phyloP scores from a whole-genome alignment of 2,329 filamentous ascomycete species.

The Raffaelea albimanens region DNA sequence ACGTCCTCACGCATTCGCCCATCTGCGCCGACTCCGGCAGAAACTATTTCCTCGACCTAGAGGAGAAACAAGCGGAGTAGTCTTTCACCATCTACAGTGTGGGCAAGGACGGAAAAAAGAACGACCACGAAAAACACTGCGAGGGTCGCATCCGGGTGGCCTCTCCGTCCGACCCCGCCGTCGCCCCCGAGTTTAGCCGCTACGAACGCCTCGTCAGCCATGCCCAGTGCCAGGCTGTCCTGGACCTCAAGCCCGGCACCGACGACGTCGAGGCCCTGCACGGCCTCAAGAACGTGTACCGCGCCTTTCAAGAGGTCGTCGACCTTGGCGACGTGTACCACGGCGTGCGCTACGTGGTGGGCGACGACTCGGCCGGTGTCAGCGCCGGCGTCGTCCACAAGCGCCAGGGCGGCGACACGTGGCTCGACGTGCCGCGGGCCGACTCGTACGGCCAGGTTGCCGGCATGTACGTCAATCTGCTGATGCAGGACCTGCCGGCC shows the following conservation, averaged over 20 bases:
- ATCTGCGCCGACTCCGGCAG: constrained; percentile 20
- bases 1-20: constrained; percentile 21
- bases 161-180: constrained; percentile 10
- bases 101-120: no score
- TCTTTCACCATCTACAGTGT: not conserved
- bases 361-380: constrained; percentile 14
- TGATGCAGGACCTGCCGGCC: constrained; percentile 17
- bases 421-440: constrained; percentile 17
- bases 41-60: not conserved
- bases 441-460: constrained; percentile 27
- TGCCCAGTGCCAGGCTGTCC: constrained; percentile 18
- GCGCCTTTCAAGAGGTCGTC: constrained; percentile 24
- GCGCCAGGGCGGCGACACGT: constrained; percentile 12
- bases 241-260: constrained; percentile 11
- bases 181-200: constrained; percentile 15
- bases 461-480: constrained; percentile 26
- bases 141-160: constrained; percentile 16
- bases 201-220: constrained; percentile 24
- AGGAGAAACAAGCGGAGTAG: not conserved
- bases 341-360: constrained; percentile 20
- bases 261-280: constrained; percentile 22
- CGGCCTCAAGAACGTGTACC: constrained; percentile 27
- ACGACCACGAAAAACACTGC: constrained; percentile 14
- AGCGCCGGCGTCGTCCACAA: constrained; percentile 20
- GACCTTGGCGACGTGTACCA: constrained; percentile 22